A percentile compares a stretch with the other conserved stretches of the same genome.
Evolutionary conservation across 768 basidiomycete species (phyloP).

Genomic region (Pulveroboletus ravenelii): DNA sequence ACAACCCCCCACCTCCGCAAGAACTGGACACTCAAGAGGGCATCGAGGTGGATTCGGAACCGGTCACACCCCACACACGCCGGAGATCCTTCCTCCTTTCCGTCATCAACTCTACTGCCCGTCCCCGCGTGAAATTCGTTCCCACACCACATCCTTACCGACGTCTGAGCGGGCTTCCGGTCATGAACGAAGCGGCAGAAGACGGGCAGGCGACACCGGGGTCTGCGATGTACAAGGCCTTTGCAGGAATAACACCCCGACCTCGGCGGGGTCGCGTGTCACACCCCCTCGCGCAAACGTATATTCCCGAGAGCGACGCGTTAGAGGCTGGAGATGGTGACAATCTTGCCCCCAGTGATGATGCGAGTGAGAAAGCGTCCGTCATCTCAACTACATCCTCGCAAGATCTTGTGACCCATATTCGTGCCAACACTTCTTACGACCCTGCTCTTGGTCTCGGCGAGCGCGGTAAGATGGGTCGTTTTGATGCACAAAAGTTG

Average conservation of each 20-base stretch:
- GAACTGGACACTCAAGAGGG: constrained; percentile 35
- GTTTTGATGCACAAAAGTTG: constrained; percentile 81
- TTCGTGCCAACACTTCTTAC: constrained; percentile 81
- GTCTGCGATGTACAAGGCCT: constrained; percentile 43
- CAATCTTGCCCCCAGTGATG: constrained; percentile 34
- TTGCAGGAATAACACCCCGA: constrained; percentile 62
- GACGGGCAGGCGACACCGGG: constrained; percentile 30
- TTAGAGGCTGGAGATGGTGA: constrained; percentile 29
- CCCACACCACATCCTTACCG: constrained; percentile 43
- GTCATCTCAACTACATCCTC: constrained; percentile 82
- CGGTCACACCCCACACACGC: constrained; percentile 65
- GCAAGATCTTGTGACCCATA: constrained; percentile 78
- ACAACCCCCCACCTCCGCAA: constrained; percentile 42
- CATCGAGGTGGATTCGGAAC: constrained; percentile 36
- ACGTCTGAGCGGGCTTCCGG: constrained; percentile 61
- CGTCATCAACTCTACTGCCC: constrained; percentile 77
- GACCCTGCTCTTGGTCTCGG: constrained; percentile 79
- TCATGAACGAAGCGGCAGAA: constrained; percentile 36
- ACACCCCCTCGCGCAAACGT: constrained; percentile 62
- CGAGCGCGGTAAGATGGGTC: constrained; percentile 60
- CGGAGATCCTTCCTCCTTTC: constrained; percentile 79
- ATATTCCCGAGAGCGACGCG: constrained; percentile 32
- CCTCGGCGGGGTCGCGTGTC: constrained; percentile 50
- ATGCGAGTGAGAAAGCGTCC: constrained; percentile 53
- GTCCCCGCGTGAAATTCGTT: constrained; percentile 50